Base-by-base conservation (phyloP, 2,329 filamentous ascomycete genomes). In the Epicoccum nigrum region DNA sequence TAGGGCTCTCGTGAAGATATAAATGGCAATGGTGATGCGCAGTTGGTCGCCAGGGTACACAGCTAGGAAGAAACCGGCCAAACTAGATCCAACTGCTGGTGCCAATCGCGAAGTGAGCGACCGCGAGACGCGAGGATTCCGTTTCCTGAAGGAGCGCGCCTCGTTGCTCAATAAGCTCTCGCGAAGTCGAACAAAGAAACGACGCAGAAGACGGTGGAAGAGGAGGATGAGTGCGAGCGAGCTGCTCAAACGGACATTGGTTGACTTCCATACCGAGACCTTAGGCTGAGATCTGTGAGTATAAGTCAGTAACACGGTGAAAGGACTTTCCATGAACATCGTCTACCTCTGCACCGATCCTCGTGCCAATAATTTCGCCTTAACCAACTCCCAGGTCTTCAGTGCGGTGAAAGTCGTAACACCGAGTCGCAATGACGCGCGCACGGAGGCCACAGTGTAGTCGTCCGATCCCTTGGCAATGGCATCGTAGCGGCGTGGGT, bases 171-270 rank as follows among this genome's bases (percentile, higher is more conserved):
- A 84, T 4, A 99, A 80, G 58, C 91, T 90, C 1, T 83, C 80
- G 39, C 93, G 87, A 34, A 97, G 78, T 21, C 90, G 85, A 20
- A 84, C 83, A 64, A 97, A 89, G 79, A 97, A 96, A 52, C 93
- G 90, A 76, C 93, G 91, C 20, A 97, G 85, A 1, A 96, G 80
- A 23, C 94, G 86, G 72, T 99, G 94, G 55, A 96, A 84, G 34
- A 97, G 84, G 16, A 97, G 82, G 57, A 97, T 91, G 2, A 89
- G 83, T 13, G 92, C 92, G 12, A 97, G 81, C 0, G 91, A 94
- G 7, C 92, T 79, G 0, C 92, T 93, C 8, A 96, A 80, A 47
- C 92, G 84, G 42, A 94, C 78, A 19, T 89, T 88, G 0, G 86
- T 80, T 0, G 87, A 90, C 55, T 75, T 77, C 59, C 77, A 72